Conservation (phyloP, 352 stramenopile species). For the Elongisporangium undulatum region DNA sequence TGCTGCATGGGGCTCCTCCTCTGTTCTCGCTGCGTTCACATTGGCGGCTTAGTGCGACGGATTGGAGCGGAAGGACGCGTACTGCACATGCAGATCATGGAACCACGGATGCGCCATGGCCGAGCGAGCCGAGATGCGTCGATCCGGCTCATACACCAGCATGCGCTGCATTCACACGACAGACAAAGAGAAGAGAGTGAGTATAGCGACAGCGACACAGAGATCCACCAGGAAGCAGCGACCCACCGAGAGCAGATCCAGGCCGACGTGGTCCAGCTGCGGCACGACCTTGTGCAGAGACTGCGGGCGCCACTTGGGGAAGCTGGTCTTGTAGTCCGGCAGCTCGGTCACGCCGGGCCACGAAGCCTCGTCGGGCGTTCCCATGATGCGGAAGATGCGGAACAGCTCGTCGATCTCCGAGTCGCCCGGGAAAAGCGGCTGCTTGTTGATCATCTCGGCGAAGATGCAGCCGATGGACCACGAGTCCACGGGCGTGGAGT, state of each 20-base stretch:
- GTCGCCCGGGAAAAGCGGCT: conserved; percentile 90
- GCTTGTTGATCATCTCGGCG: conserved; percentile 91
- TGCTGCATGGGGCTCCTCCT: too few species aligned
- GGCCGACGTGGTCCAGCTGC: conserved; percentile 66
- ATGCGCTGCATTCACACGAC: conserved; percentile 39
- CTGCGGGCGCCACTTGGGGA: conserved; percentile 96
- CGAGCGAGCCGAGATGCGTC: conserved; percentile 70
- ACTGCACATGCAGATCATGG: conserved; percentile 70
- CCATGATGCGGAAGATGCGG: conserved; percentile 97
- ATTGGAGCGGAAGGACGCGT: conserved; percentile 66
- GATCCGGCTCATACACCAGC: conserved; percentile 75
- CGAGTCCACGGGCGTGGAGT: conserved; percentile 91
- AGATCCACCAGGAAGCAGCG: neutral
- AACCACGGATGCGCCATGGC: conserved; percentile 87
- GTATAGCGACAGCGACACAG: conserved; percentile 3
- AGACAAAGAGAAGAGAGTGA: conserved; percentile 9
- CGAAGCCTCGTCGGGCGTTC: conserved; percentile 94
- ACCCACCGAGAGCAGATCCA: conserved; percentile 79
- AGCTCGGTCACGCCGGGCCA: conserved; percentile 97
- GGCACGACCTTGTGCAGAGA: conserved; percentile 86
- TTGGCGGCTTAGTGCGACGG: neutral
- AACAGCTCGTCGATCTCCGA: conserved; percentile 99
- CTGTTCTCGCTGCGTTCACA: neutral
- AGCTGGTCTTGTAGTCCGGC: conserved; percentile 97
- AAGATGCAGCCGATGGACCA: conserved; percentile 95